Conservation (phyloP, 2,329 filamentous ascomycete species). For the Kalaharituber pfeilii region DNA sequence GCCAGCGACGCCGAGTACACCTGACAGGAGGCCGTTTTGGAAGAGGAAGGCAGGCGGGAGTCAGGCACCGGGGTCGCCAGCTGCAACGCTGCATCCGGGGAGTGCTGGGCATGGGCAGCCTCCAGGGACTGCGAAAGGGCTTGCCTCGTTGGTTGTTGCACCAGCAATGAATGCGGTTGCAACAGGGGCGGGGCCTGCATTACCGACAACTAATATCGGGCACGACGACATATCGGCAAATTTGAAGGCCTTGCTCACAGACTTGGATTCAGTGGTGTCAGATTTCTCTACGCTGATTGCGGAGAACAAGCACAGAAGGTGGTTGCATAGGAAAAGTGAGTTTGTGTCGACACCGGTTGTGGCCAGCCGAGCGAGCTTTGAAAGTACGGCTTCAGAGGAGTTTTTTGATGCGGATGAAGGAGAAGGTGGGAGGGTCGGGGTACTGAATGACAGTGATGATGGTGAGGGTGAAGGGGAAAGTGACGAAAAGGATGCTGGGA, state of each 20-base stretch:
- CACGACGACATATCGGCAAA: slow-evolving; percentile 54
- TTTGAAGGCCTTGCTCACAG: slow-evolving; percentile 63
- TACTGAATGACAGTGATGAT: slow-evolving; percentile 19
- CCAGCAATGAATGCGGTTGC: slow-evolving; percentile 13
- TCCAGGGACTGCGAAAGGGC: neutral
- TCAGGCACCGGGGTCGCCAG: slow-evolving; percentile 28
- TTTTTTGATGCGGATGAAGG: slow-evolving; percentile 81
- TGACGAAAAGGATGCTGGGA: slow-evolving; percentile 1
- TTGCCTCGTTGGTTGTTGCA: slow-evolving; percentile 8
- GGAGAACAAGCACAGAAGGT: slow-evolving; percentile 64
- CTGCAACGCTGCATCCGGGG: slow-evolving; percentile 28
- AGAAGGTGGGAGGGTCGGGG: slow-evolving; percentile 18
- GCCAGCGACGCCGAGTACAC: slow-evolving; percentile 23
- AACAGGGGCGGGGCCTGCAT: slow-evolving; percentile 8
- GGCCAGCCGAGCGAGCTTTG: slow-evolving; percentile 10
- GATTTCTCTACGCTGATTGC: slow-evolving; percentile 65
- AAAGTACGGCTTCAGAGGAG: slow-evolving; percentile 42
- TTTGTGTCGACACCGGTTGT: slow-evolving; percentile 29
- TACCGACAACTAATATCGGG: neutral
- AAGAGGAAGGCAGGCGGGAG: slow-evolving; percentile 59
- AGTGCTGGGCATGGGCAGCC: slow-evolving; percentile 17
- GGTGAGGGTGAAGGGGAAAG: slow-evolving; percentile 14
- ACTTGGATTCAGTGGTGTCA: slow-evolving; percentile 65
- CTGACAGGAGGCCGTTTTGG: slow-evolving; percentile 67
- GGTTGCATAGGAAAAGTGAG: slow-evolving; percentile 30